Evolutionary conservation across 2,329 filamentous ascomycete species (phyloP), one percentile per base, ranked within the genome.

Genomic region (Fusarium nurragi): DNA sequence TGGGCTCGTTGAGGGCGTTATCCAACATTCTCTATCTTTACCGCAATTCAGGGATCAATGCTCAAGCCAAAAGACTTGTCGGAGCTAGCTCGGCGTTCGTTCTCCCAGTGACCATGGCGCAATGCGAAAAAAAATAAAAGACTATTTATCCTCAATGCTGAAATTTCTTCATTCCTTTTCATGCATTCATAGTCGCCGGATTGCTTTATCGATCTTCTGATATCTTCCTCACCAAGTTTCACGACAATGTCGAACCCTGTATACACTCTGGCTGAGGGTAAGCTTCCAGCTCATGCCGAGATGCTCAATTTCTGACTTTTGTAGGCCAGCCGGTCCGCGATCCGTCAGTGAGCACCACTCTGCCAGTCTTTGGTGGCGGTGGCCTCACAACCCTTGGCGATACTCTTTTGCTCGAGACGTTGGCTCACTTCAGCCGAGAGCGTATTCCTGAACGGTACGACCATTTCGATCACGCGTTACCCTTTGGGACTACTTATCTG

Each of bases 351-450:
- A 55, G 53, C 53, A 55, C 53, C 23, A 55, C 47, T 2, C 14
- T 55, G 7, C 53, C 53, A 2, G 13, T 55, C n/a, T 55, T 44
- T 36, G 53, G 53, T 19, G 53, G 53, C 8, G 53, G 53, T 7
- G 53, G 53, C 13, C 53, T 55, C 19, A 55, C 47, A 18, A 55
- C 53, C 5, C 53, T 55, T 22, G 53, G 53, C 12, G 53, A 55
- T 21, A 55, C 53, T 1, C 47, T 55, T n/a, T 48, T 55, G 16
- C 47, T 55, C 1, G 53, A 55, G 30, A 55, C 53, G 11, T 10
- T 55, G 9, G 53, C 53, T 1, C 53, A 55, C 30, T 55, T 55
- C 25, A 55, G 53, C 25, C 47, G 53, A 26, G 53, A 55, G 18
- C 53, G 53, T 39, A 55, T 55, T 32, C 53, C 53, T 4, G 53